These are phyloP conservation scores for Penicillium parvum DNA, from an alignment of 495 filamentous ascomycete genomes.

Conservation along the genomic window DNA sequence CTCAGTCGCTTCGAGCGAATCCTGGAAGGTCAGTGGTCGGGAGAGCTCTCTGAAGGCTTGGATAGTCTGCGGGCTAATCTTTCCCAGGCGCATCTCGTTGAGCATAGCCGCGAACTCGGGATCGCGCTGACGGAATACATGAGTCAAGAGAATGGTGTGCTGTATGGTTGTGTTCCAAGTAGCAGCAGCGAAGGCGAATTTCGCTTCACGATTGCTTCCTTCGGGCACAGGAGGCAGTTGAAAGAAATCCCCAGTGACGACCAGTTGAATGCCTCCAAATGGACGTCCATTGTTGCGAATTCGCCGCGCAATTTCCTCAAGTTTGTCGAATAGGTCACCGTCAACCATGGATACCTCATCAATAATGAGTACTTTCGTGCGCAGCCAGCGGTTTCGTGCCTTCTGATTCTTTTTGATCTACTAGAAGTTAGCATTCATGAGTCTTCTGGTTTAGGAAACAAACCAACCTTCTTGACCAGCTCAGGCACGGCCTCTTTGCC, in stretches of 20 bases:
- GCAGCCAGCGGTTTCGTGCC: slow-evolving; percentile 81
- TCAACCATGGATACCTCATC: slow-evolving; percentile 99
- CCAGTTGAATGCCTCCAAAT: slow-evolving; percentile 93
- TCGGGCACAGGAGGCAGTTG: slow-evolving; percentile 94
- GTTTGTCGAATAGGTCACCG: slow-evolving; percentile 92
- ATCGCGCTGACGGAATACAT: slow-evolving; percentile 94
- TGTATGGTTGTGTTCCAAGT: slow-evolving; percentile 91
- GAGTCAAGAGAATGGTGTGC: slow-evolving; percentile 91
- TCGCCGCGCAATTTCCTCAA: slow-evolving; percentile 79
- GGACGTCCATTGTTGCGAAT: slow-evolving; percentile 82
- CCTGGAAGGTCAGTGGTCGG: slow-evolving; percentile 64
- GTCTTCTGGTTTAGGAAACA: not conserved
- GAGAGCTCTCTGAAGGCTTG: slow-evolving; percentile 65
- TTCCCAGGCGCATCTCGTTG: slow-evolving; percentile 94
- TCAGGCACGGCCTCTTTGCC: slow-evolving; percentile 83
- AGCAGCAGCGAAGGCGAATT: slow-evolving; percentile 87
- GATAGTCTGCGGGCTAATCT: slow-evolving; percentile 64
- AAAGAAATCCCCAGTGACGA: slow-evolving; percentile 97
- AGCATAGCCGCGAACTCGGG: slow-evolving; percentile 90
- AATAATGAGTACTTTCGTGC: slow-evolving; percentile 79
- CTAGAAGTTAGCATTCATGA: slow-evolving; percentile 10
- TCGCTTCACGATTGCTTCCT: slow-evolving; percentile 57
- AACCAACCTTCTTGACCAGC: slow-evolving; percentile 68
- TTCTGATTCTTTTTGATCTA: slow-evolving; percentile 81
- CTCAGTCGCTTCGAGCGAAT: slow-evolving; percentile 84